These are phyloP conservation scores for Lipomyces japonicus DNA, from an alignment of 805 yeast species.

Conservation along the genomic window DNA sequence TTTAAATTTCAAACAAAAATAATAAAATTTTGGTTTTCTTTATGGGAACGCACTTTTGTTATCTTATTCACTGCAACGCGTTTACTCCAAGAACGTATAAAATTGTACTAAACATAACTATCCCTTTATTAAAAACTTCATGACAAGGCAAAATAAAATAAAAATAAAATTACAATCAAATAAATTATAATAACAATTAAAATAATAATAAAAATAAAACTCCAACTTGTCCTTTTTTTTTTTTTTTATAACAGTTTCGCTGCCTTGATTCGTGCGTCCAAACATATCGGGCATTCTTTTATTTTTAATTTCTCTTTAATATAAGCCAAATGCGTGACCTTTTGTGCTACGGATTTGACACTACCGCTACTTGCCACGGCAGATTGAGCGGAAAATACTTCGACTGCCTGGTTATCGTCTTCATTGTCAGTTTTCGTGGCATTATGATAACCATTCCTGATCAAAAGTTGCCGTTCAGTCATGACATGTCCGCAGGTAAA, in stretches of 20 bases:
- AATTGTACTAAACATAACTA: too few relatives aligned
- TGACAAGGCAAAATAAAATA: too few relatives aligned
- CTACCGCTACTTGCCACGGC: neutral
- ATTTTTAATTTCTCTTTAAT: conserved; percentile 17
- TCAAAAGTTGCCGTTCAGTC: conserved; percentile 13
- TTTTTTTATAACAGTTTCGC: neutral
- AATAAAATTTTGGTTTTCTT: too few relatives aligned
- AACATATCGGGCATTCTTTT: conserved; percentile 18
- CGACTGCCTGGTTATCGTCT: conserved; percentile 10
- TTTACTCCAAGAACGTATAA: too few relatives aligned
- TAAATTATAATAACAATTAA: too few relatives aligned
- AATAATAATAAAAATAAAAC: too few relatives aligned
- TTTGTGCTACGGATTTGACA: conserved; percentile 20
- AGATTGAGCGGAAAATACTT: conserved; percentile 14
- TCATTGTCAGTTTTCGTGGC: conserved; percentile 2
- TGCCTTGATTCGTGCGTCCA: conserved; percentile 1
- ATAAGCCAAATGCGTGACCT: conserved; percentile 25
- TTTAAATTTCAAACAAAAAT: too few relatives aligned
- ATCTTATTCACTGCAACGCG: too few relatives aligned
- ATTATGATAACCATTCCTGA: neutral
- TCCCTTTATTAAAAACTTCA: too few relatives aligned
- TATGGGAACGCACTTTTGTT: too few relatives aligned
- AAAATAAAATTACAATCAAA: too few relatives aligned
- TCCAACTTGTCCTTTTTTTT: neutral
- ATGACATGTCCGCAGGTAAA: conserved; percentile 24